Evolutionary conservation across 331 rosid species (phyloP).

Genomic region (Quercus tomentella): DNA sequence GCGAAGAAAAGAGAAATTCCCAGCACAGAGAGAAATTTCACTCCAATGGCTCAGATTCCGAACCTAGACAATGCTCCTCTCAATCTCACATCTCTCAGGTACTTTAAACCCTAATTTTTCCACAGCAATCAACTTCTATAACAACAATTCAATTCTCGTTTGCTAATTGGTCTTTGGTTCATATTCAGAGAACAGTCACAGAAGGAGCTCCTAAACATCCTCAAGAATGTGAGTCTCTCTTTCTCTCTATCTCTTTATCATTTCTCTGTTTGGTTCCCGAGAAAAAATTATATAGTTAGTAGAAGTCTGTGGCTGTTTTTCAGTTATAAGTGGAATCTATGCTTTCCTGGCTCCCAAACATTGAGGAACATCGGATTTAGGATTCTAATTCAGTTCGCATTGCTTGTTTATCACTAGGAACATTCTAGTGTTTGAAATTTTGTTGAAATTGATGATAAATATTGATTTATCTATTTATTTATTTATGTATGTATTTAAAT

Average conservation of each 20-base stretch:
- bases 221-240: constrained; percentile 56
- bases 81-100: constrained; percentile 84
- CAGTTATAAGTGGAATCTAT: background rate
- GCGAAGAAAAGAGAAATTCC: background rate
- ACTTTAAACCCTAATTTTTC: background rate
- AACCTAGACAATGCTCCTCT: constrained; percentile 85
- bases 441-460: background rate
- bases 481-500: no score
- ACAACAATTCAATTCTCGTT: background rate
- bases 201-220: constrained; percentile 78
- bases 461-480: background rate
- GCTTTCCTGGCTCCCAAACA: background rate
- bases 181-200: constrained; percentile 86
- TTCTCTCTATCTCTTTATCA: background rate
- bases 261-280: background rate
- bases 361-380: background rate
- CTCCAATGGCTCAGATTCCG: constrained; percentile 91
- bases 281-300: background rate
- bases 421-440: background rate
- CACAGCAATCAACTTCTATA: background rate
- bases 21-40: background rate
- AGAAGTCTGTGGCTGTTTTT: background rate
- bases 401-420: background rate
- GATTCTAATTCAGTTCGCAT: background rate
- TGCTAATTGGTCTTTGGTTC: background rate